These are phyloP conservation scores for Gynandropsis gynandra DNA, from an alignment of 345 rosid species.

Conservation along the genomic window DNA sequence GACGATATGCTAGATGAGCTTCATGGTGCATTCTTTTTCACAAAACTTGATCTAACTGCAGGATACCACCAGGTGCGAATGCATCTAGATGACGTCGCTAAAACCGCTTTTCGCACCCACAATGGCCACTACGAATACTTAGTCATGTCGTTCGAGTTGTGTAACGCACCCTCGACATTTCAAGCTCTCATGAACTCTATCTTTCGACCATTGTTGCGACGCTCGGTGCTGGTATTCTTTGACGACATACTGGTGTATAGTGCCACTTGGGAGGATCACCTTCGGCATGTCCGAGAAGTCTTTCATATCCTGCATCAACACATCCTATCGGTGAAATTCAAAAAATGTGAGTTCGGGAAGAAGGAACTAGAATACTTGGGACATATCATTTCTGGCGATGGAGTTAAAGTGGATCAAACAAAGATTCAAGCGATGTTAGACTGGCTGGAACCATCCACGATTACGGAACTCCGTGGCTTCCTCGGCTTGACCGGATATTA, in stretches of 20 bases:
- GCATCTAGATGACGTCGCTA: background rate
- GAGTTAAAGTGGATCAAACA: constrained; percentile 4
- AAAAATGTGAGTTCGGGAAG: background rate
- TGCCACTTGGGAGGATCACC: background rate
- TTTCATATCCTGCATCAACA: background rate
- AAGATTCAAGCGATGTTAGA: too few species aligned
- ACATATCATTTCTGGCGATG: background rate
- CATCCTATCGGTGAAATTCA: background rate
- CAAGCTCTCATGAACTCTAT: background rate
- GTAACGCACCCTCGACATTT: too few species aligned
- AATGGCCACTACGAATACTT: too few species aligned
- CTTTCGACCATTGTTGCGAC: background rate
- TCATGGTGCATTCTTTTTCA: too few species aligned
- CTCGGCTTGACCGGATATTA: too few species aligned
- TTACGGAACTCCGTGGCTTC: too few species aligned
- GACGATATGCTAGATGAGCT: too few species aligned
- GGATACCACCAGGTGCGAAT: background rate
- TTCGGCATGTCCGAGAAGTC: background rate
- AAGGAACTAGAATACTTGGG: background rate
- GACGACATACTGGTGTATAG: too few species aligned
- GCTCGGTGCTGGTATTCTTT: too few species aligned
- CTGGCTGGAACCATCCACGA: too few species aligned
- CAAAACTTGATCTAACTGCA: too few species aligned
- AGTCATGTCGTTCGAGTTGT: too few species aligned
- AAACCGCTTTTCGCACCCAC: background rate